phyloP scores from a whole-genome alignment of 768 basidiomycete species.

The Psilocybe sp. region DNA sequence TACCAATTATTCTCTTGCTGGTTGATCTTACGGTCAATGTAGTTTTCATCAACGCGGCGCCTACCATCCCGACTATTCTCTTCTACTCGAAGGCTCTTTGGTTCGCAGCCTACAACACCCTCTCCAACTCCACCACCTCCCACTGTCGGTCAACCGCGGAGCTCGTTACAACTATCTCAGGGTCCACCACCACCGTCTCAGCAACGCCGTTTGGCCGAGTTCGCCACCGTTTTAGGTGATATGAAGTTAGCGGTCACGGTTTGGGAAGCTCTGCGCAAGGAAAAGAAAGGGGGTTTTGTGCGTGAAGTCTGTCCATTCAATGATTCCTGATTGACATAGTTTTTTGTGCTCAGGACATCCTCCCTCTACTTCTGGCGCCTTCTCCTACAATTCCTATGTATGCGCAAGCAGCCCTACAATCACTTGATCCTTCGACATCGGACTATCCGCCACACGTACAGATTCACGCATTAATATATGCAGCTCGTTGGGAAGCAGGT shows the following conservation, averaged over 20 bases:
- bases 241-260: conserved; percentile 76
- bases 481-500: conserved; percentile 76
- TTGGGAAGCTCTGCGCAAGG: conserved; percentile 88
- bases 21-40: conserved; percentile 10
- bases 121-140: conserved; percentile 34
- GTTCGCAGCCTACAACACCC: conserved; percentile 53
- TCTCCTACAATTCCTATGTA: conserved; percentile 60
- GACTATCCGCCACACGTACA: conserved; percentile 64
- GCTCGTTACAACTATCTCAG: conserved; percentile 32
- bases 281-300: conserved; percentile 85
- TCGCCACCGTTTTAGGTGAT: conserved; percentile 90
- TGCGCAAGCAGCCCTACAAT: conserved; percentile 57
- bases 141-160: conserved; percentile 39
- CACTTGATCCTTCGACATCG: conserved; percentile 37
- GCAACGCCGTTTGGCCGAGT: conserved; percentile 89
- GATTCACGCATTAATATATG: conserved; percentile 62
- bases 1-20: background rate
- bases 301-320: conserved; percentile 20
- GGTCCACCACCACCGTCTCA: conserved; percentile 51
- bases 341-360: conserved; percentile 62
- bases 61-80: conserved; percentile 85
- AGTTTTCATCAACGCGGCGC: conserved; percentile 74
- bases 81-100: conserved; percentile 81
- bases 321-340: background rate
- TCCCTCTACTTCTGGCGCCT: conserved; percentile 70